phyloP scores from a whole-genome alignment of 805 yeast species.

The Suhomyces faveliae region DNA sequence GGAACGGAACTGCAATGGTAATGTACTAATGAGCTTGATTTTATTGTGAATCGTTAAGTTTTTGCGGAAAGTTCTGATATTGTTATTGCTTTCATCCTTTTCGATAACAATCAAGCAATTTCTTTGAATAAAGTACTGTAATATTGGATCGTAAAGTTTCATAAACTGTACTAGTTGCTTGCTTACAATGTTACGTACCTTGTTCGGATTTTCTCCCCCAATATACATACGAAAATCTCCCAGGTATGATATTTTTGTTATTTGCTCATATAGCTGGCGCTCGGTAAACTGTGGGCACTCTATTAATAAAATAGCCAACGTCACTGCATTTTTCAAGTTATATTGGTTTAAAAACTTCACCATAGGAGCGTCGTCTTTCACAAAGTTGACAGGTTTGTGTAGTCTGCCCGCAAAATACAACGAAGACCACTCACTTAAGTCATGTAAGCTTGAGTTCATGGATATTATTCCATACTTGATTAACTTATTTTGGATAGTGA shows the following conservation, averaged over 20 bases:
- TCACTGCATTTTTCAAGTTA: slow-evolving; percentile 75
- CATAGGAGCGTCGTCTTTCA: slow-evolving; percentile 57
- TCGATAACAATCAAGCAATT: slow-evolving; percentile 17
- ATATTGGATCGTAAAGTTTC: slow-evolving; percentile 67
- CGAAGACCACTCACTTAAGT: slow-evolving; percentile 80
- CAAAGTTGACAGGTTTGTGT: slow-evolving; percentile 86
- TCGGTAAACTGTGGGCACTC: slow-evolving; percentile 46
- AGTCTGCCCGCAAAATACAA: slow-evolving; percentile 89
- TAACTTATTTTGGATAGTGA: slow-evolving; percentile 48
- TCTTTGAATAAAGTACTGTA: slow-evolving; percentile 21
- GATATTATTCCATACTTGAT: slow-evolving; percentile 89
- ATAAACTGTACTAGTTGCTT: slow-evolving; percentile 73
- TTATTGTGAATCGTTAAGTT: slow-evolving; percentile 19
- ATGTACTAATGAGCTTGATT: slow-evolving; percentile 22
- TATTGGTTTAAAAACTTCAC: slow-evolving; percentile 68
- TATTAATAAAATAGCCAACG: slow-evolving; percentile 60
- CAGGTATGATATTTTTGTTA: slow-evolving; percentile 77
- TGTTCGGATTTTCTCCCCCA: slow-evolving; percentile 90
- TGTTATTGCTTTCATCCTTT: slow-evolving; percentile 9
- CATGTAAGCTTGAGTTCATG: slow-evolving; percentile 56
- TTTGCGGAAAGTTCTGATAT: slow-evolving; percentile 15
- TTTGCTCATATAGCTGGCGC: slow-evolving; percentile 66
- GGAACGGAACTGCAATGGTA: slow-evolving; percentile 19
- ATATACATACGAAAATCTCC: slow-evolving; percentile 87
- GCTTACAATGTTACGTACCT: slow-evolving; percentile 78